Evolutionary conservation across 352 stramenopile species (phyloP).

Genomic region (Phytophthora rubi): DNA sequence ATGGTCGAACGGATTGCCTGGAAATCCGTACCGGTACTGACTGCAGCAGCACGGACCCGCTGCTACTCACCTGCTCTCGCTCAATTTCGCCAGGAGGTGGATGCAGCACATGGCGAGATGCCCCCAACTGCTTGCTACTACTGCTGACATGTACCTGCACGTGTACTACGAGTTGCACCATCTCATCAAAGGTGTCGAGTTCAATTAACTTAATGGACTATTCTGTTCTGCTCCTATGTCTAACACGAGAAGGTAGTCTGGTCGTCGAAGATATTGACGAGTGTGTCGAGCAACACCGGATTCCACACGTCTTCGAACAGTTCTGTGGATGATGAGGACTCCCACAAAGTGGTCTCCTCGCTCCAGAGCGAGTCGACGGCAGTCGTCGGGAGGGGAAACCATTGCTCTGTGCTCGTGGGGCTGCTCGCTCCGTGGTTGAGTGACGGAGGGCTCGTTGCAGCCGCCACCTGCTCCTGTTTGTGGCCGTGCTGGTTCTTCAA

Average conservation of each 20-base stretch:
- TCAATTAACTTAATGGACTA: conserved; percentile 11
- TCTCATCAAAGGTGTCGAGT: conserved; percentile 3
- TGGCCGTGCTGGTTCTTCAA: conserved; percentile 46
- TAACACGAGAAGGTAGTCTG: conserved; percentile 33
- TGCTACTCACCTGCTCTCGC: conserved; percentile 10
- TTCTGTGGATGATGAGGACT: conserved; percentile 12
- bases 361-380: conserved; percentile 14
- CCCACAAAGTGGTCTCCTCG: conserved; percentile 17
- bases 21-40: too few species aligned
- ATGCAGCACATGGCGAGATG: conserved; percentile 7
- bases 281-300: conserved; percentile 30
- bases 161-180: conserved; percentile 4
- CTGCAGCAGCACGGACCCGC: conserved; percentile 5
- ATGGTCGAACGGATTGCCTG: neutral
- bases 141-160: too few species aligned
- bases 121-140: conserved; percentile 3
- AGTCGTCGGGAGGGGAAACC: conserved; percentile 17
- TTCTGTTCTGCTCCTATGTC: conserved; percentile 2
- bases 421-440: conserved; percentile 25
- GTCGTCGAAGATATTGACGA: conserved; percentile 39
- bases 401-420: conserved; percentile 38
- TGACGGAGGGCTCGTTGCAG: neutral
- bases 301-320: conserved; percentile 40
- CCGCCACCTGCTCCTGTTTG: conserved; percentile 7
- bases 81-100: conserved; percentile 14